A percentile compares a stretch with the other conserved stretches of the same genome.
Evolutionary conservation across 208 protist species (phyloP).

Genomic region (Leishmania martiniquensis): DNA sequence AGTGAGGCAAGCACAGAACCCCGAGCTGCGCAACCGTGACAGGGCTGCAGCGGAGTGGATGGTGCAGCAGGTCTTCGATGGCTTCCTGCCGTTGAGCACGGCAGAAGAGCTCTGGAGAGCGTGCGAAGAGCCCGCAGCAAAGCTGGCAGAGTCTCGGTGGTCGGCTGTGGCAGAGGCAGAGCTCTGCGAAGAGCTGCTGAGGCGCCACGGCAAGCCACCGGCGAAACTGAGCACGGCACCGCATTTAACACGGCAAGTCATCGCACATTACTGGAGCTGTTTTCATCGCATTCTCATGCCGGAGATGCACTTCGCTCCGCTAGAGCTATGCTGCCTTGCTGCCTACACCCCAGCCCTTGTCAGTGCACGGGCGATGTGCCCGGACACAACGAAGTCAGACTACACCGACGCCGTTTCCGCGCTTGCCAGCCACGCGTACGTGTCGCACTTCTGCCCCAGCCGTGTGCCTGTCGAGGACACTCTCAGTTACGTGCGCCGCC

Average conservation of each 20-base stretch:
- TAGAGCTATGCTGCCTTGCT: conserved; percentile 76
- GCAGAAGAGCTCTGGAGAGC: conserved; percentile 39
- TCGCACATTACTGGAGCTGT: conserved; percentile 72
- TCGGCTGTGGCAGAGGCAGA: conserved; percentile 57
- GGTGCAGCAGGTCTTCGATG: conserved; percentile 40
- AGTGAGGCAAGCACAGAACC: not conserved
- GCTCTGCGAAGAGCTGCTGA: conserved; percentile 44
- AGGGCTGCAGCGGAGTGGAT: conserved; percentile 21
- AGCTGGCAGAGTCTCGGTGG: conserved; percentile 54
- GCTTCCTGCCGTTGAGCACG: conserved; percentile 32
- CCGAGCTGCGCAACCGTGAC: not conserved
- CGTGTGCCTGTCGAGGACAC: conserved; percentile 31
- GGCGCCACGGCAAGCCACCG: conserved; percentile 36
- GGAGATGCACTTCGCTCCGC: conserved; percentile 55
- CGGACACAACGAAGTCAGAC: conserved; percentile 5
- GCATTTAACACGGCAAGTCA: conserved; percentile 31
- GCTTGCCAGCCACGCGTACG: conserved; percentile 27
- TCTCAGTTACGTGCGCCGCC: conserved; percentile 18
- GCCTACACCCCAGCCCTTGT: conserved; percentile 53
- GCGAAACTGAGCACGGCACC: conserved; percentile 46
- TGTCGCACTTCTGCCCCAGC: conserved; percentile 22
- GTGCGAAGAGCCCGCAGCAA: conserved; percentile 27
- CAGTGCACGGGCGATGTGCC: conserved; percentile 18
- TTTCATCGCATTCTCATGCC: conserved; percentile 57
- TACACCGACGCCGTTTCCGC: conserved; percentile 14